Evolutionary conservation across 306 rosid species (phyloP).

Genomic region (Gynostemma pentaphyllum): DNA sequence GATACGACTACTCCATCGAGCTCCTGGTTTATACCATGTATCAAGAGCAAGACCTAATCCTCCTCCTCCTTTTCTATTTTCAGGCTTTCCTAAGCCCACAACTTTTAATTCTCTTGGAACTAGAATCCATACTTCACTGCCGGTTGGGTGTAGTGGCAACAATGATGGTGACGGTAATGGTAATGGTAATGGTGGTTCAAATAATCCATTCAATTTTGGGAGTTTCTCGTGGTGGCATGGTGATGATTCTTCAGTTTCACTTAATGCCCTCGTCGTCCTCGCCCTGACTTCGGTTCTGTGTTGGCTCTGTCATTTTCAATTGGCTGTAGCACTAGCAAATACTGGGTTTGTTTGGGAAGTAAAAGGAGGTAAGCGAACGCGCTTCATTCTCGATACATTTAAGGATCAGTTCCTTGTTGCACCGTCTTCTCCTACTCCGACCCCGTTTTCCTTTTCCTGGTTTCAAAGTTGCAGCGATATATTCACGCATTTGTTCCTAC

Average conservation of each 20-base stretch:
- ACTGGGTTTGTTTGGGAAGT: slow-evolving; percentile 48
- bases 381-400: slow-evolving; percentile 30
- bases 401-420: slow-evolving; percentile 39
- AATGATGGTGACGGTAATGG: slow-evolving; percentile 8
- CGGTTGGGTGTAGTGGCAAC: slow-evolving; percentile 12
- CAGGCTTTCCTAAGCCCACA: not conserved
- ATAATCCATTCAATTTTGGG: slow-evolving; percentile 27
- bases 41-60: not conserved
- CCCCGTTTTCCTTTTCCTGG: slow-evolving; percentile 19
- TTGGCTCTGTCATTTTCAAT: slow-evolving; percentile 40
- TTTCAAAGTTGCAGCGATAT: slow-evolving; percentile 37
- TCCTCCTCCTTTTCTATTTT: not conserved
- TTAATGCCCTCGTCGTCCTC: slow-evolving; percentile 24
- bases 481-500: slow-evolving; percentile 58
- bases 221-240: slow-evolving; percentile 26
- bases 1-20: not conserved
- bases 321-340: slow-evolving; percentile 50
- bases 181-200: slow-evolving; percentile 29
- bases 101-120: not conserved
- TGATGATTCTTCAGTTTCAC: slow-evolving; percentile 6
- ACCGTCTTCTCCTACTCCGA: slow-evolving; percentile 13
- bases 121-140: slow-evolving; percentile 7
- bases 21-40: not conserved
- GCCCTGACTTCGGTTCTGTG: slow-evolving; percentile 23
- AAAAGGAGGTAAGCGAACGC: slow-evolving; percentile 64